These are phyloP conservation scores for Solanum hybrid DNA, from an alignment of 305 asterid species.

Conservation along the genomic window DNA sequence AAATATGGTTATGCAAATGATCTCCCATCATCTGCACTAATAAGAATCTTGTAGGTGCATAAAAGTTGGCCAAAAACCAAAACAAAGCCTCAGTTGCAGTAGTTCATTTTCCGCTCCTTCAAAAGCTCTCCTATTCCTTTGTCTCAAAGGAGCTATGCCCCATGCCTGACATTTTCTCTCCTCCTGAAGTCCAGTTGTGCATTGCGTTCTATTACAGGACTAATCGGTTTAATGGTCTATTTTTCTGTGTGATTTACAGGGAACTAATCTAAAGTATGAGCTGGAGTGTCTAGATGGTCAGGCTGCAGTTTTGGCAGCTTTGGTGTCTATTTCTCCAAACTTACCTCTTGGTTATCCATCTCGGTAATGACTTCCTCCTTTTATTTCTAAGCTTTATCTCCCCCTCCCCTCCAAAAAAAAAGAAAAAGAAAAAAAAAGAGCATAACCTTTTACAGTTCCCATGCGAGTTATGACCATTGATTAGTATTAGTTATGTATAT, in stretches of 20 bases:
- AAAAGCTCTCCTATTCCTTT: not conserved
- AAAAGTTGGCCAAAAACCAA: not conserved
- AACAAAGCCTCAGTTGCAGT: not conserved
- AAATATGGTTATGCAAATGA: not conserved
- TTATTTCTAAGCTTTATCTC: not conserved
- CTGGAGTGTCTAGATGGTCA: conserved; percentile 86
- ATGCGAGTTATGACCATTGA: not conserved
- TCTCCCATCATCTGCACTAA: not conserved
- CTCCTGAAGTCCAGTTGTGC: not conserved
- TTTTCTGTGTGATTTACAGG: conserved; percentile 45
- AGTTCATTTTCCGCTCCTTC: not conserved
- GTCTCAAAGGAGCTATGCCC: not conserved
- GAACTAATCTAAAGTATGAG: conserved; percentile 60
- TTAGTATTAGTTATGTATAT: not conserved
- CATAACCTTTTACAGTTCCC: not conserved
- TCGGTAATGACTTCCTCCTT: conserved; percentile 42
- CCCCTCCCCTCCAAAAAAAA: not conserved
- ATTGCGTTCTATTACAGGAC: not conserved
- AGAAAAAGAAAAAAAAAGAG: not conserved
- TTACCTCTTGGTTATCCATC: conserved; percentile 97
- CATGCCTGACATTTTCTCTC: not conserved
- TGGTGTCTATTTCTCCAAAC: conserved; percentile 78
- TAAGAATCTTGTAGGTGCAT: not conserved
- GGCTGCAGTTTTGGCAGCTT: conserved; percentile 88
- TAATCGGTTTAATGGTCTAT: conserved; percentile 1